A percentile compares a stretch with the other conserved stretches of the same genome.
phyloP scores from a whole-genome alignment of 2,329 filamentous ascomycete genomes.

The Clonostachys solani region DNA sequence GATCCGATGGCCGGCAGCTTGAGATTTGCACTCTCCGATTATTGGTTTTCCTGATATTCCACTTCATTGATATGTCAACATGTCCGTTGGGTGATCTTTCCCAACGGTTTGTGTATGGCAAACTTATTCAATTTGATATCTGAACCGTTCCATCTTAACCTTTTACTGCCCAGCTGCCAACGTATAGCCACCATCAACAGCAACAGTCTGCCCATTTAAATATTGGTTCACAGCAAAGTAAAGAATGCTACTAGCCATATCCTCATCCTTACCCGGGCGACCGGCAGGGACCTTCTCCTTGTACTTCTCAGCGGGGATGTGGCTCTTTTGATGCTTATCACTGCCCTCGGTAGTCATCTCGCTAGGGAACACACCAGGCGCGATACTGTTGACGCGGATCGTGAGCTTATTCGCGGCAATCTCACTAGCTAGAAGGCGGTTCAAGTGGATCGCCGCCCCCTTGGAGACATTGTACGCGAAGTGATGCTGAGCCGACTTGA shows the following conservation, averaged over 20 bases:
- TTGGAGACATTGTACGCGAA: slow-evolving; percentile 63
- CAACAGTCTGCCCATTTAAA: slow-evolving; percentile 34
- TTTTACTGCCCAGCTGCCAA: slow-evolving; percentile 26
- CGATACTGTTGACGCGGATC: slow-evolving; percentile 68
- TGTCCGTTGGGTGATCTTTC: too few species aligned
- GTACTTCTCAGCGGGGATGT: slow-evolving; percentile 52
- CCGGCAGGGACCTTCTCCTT: slow-evolving; percentile 58
- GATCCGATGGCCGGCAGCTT: too few species aligned
- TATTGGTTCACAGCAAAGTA: slow-evolving; percentile 42
- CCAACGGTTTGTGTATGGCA: too few species aligned
- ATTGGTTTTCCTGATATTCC: too few species aligned
- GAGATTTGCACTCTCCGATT: too few species aligned
- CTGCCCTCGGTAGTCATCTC: slow-evolving; percentile 62
- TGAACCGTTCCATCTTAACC: not conserved
- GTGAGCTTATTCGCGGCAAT: slow-evolving; percentile 54
- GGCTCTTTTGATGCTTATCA: slow-evolving; percentile 50
- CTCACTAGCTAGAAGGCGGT: slow-evolving; percentile 59
- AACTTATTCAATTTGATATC: too few species aligned
- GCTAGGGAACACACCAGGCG: slow-evolving; percentile 66
- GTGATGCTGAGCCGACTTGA: slow-evolving; percentile 60
- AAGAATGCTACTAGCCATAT: slow-evolving; percentile 65
- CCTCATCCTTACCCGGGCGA: slow-evolving; percentile 64
- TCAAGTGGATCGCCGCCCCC: slow-evolving; percentile 61
- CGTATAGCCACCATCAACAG: slow-evolving; percentile 39
- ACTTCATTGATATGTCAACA: too few species aligned